phyloP scores from a whole-genome alignment of 129 eudicot species.

The Chrysanthemum makinoi region DNA sequence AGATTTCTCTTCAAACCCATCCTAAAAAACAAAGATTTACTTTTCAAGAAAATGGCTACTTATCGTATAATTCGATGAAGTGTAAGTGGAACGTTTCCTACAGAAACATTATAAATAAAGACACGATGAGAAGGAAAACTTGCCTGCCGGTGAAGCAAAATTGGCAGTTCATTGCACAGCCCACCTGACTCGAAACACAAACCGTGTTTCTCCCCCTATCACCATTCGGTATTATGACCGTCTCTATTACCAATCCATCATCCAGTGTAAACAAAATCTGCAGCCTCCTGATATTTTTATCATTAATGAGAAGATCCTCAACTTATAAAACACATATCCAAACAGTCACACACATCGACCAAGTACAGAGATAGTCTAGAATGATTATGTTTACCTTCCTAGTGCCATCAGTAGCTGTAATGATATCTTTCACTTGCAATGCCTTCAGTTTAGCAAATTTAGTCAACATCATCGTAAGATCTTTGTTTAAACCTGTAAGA shows the following conservation, averaged over 20 bases:
- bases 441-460: slow-evolving; percentile 64
- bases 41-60: neutral
- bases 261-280: slow-evolving; percentile 90
- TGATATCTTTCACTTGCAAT: slow-evolving; percentile 64
- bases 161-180: slow-evolving; percentile 98
- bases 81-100: too few species aligned
- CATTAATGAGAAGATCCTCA: slow-evolving; percentile 59
- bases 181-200: slow-evolving; percentile 97
- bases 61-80: neutral
- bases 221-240: slow-evolving; percentile 71
- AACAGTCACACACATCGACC: slow-evolving; percentile 4
- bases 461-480: slow-evolving; percentile 61
- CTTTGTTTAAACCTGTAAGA: slow-evolving; percentile 74
- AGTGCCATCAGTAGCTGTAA: slow-evolving; percentile 83
- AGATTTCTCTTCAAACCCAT: slow-evolving; percentile 88
- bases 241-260: slow-evolving; percentile 83
- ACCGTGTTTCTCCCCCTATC: slow-evolving; percentile 80
- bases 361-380: slow-evolving; percentile 20
- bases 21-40: slow-evolving; percentile 34
- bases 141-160: slow-evolving; percentile 97
- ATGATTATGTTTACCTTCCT: slow-evolving; percentile 66
- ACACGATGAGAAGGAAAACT: too few species aligned
- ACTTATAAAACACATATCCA: neutral
- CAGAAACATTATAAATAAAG: too few species aligned
- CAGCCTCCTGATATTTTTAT: slow-evolving; percentile 66